phyloP scores from a whole-genome alignment of 345 rosid species.

The Barbarea vulgaris region DNA sequence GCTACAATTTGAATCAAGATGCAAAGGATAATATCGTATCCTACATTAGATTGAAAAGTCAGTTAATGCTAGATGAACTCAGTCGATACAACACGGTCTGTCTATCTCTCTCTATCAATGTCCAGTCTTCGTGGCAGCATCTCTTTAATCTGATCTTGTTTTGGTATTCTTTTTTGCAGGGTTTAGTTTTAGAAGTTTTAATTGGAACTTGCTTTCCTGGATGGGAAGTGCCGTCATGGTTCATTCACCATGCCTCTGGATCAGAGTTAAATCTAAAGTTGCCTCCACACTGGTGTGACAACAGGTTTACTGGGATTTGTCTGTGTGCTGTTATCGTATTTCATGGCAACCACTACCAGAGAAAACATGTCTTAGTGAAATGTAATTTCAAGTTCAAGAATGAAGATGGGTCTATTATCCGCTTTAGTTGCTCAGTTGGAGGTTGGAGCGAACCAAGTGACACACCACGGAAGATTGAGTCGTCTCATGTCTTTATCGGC shows the following conservation, averaged over 20 bases:
- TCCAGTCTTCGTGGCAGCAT: neutral
- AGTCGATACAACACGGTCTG: neutral
- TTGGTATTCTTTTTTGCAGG: neutral
- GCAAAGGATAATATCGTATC: slow-evolving; percentile 4
- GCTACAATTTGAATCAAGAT: neutral
- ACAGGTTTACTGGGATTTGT: neutral
- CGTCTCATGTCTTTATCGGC: slow-evolving; percentile 20
- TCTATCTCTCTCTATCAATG: neutral
- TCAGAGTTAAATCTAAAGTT: neutral
- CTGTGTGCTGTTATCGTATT: slow-evolving; percentile 17
- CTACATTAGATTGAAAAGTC: neutral
- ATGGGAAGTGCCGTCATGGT: slow-evolving; percentile 11
- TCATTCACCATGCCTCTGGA: neutral
- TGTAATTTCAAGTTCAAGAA: neutral
- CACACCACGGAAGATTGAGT: neutral
- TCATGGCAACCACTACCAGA: neutral
- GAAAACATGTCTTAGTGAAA: neutral
- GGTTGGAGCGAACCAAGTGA: slow-evolving; percentile 4
- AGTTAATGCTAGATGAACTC: neutral
- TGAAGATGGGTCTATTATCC: neutral
- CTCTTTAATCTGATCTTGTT: neutral
- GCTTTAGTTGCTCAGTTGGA: neutral
- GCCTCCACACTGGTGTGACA: neutral
- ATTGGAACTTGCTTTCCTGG: slow-evolving; percentile 19
- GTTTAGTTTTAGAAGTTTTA: neutral